Evolutionary conservation across 441 rosid genomes (phyloP), one percentile per base, ranked within the genome.

Genomic region (Pelargonium cotyledonis): DNA sequence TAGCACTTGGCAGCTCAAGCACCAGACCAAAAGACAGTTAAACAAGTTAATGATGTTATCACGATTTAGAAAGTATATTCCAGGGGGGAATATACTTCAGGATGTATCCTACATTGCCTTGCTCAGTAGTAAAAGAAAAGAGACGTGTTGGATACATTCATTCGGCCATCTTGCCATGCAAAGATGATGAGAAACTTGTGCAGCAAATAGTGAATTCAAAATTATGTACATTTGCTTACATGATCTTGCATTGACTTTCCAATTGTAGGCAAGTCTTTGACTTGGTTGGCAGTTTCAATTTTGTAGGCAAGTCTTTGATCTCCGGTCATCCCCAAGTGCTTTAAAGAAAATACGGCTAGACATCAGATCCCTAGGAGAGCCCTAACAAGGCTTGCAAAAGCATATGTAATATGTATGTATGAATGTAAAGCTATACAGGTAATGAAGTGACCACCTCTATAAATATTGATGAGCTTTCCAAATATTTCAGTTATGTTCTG

Each of bases 171-270:
- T 31, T 31, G 38, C 38, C 5, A 31, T 31, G 38, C 5, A 31
- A 31, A 31, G 38, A 31, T 31, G 38, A 31, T 31, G 38, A 31
- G 38, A 31, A 31, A 31, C 38, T 31, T 31, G 38, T 2, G 38
- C 38, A 31, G 38, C 38, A 31, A 31, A 29, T 31, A 31, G 38
- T 31, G 38, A 31, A 31, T 4, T 31, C 38, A 31, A 31, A 31
- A 31, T 4, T 31, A 31, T 31, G 23, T 46, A 74, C 44, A 44
- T 66, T 64, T 40, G 80, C 99, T 87, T 70, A 94, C 99, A 84
- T 95, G 97, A 76, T 95, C 96, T 80, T 80, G 88, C 87, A 95
- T 31, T 6, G 99, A 85, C 84, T 91, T 95, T 43, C 99, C 99
- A 75, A 95, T 91, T 63, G 91, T 88, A 65, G 99, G 94, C 68